Evolutionary conservation across 805 yeast genomes (phyloP), one percentile per base, ranked within the genome.

Genomic region (Groenewaldozyma tartarivorans): DNA sequence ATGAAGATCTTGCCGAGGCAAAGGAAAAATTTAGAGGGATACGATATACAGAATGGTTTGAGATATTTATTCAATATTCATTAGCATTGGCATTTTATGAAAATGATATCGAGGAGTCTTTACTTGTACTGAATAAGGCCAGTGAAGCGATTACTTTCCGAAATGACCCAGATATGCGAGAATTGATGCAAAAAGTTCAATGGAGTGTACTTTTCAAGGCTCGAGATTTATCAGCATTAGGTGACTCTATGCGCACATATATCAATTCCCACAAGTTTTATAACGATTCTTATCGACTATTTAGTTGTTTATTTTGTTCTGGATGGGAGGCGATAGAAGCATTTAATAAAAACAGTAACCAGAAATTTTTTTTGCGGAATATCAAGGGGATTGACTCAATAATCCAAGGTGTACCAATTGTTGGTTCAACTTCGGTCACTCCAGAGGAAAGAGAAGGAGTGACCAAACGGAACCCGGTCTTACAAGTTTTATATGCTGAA

Each of bases 351-450:
- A 77, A 85, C 27, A 83, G 85, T 46, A 90, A 85, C 54, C 97
- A 90, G 53, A 92, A 92, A 58, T 90, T 78, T 56, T 79, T 90
- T 47, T 63, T 92, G 45, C 75, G 98, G 50, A 96, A 88, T 51
- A 67, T 90, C 48, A 92, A 90, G 56, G 94, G 95, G 0, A 78
- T 75, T 56, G 98, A 92, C 57, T 74, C 92, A 2, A 53, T 81
- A 13, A 69, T 76, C 22, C 67, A 64, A 6, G 61, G 67, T 6
- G 72, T 69, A 33, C 68, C 69, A 9, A 74, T 86, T 16, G 63
- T 74, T 2, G 96, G 96, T 1, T 85, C 84, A 68, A 92, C 95
- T 0, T 79, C 79, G 3, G 70, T 85, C 9, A 38, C 43, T 5
- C 21, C 30, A 13, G 46, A 42, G 13, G 68, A 65, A 38, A 40